Evolutionary conservation across 176 grass and related monocot species (phyloP).

Genomic region (Raddia distichophylla): DNA sequence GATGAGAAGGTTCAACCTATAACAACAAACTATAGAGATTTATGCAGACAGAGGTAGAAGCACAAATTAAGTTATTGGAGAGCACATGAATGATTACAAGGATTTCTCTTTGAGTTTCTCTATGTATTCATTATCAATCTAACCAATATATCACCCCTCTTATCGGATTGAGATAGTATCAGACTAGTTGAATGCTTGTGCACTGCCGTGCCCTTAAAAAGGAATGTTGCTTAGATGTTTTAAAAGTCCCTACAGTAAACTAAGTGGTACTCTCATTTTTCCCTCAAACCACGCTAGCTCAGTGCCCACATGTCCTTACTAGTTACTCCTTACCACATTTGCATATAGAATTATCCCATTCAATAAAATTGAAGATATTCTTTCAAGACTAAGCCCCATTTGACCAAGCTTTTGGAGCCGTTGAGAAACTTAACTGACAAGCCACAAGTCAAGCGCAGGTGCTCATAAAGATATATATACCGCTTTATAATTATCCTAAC

Average conservation of each 20-base stretch:
- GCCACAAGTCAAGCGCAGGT: constrained; percentile 8
- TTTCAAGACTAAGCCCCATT: not conserved
- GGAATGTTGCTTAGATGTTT: no score
- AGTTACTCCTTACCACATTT: no score
- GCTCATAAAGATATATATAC: constrained; percentile 10
- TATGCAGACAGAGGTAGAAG: not conserved
- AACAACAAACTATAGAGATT: constrained; percentile 18
- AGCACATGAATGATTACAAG: constrained; percentile 15
- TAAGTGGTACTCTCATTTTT: no score
- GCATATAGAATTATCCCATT: no score
- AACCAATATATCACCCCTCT: not conserved
- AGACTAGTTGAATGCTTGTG: no score
- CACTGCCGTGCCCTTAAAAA: no score
- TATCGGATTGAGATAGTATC: not conserved
- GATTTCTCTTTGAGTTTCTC: not conserved
- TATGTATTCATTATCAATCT: constrained; percentile 8
- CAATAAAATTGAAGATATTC: no score
- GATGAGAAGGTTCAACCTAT: constrained; percentile 22
- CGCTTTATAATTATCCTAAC: constrained; percentile 1
- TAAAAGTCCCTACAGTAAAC: no score
- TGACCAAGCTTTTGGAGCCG: constrained; percentile 19
- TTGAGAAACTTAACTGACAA: constrained; percentile 13
- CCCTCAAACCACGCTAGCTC: no score
- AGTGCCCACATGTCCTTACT: no score
- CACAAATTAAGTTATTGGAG: not conserved